Base-by-base conservation (phyloP, 768 basidiomycete genomes). In the Amanita jacksonii region DNA sequence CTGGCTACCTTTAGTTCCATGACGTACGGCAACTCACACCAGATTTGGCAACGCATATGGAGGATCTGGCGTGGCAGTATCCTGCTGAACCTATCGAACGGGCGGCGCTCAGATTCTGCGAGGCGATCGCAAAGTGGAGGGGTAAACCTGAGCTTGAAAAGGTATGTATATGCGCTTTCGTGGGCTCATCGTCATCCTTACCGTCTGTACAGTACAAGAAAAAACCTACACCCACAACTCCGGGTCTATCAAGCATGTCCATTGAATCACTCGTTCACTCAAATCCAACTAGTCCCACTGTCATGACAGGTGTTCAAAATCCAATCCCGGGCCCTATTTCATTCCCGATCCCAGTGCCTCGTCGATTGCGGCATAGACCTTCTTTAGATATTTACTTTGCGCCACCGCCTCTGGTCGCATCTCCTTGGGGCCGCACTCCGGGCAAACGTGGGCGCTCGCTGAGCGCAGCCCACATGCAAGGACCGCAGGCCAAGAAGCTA, bases 101-200 rank as follows among this genome's bases (percentile, higher is more conserved):
- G 15, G 79, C 82, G 22, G 77, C 83, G 0, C 68, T 87, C 4
- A 67, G 85, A 39, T 91, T 85, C 54, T 87, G 81, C 54, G 87
- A 91, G 56, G 85, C 85, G 27, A 71, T 90, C 34, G 77, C 83
- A 1, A 74, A 73, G 41, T 91, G 87, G 88, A 66, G 86, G 52
- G 87, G 87, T 2, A 85, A 82, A 55, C 87, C 87, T 28, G 88
- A 90, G 52, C 70, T 91, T 6, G 83, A 86, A 62, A 82, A 79
- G 3, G 85, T 85, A 48, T 55, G 72, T 55, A 33, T 44, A 33
- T 47, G 22, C 33, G 24, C 22, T 50, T 45, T 49, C 25, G 3
- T 51, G 12, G 39, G 16, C 22, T 41, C 43, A 49, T 25, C 48
- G 41, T 52, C 34, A 43, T 46, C 22, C 54, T 3, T 22, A 31